Percentiles rank a stretch among this genome's conserved stretches.
Conservation (phyloP, 805 yeast species). For the Suhomyces kilbournensis region DNA sequence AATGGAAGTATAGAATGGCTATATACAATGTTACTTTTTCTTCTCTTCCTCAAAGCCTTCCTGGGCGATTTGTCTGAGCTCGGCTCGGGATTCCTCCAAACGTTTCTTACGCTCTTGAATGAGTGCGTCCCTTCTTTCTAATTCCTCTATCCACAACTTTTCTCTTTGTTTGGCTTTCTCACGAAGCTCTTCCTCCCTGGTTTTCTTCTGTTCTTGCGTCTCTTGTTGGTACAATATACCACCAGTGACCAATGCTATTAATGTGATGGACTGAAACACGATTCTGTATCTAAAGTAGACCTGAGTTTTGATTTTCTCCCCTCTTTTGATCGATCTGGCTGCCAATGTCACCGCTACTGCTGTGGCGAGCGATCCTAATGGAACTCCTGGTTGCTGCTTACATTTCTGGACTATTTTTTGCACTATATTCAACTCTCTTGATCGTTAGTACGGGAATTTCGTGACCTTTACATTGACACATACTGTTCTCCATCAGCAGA, state of each 20-base stretch:
- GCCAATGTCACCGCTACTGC: conserved; percentile 79
- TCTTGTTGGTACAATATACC: conserved; percentile 64
- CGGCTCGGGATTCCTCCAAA: conserved; percentile 58
- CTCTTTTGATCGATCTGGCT: conserved; percentile 67
- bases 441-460: neutral
- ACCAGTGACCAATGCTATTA: conserved; percentile 79
- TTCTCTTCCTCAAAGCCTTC: conserved; percentile 32
- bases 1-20: neutral
- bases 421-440: conserved; percentile 40
- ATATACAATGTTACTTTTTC: neutral
- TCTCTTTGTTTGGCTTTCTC: conserved; percentile 87
- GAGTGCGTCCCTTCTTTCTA: conserved; percentile 80
- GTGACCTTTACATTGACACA: conserved; percentile 19
- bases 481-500: conserved; percentile 42
- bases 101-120: conserved; percentile 65
- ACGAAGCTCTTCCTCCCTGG: conserved; percentile 62
- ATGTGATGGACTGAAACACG: conserved; percentile 77
- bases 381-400: conserved; percentile 87
- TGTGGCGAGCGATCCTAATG: conserved; percentile 76
- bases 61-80: conserved; percentile 31
- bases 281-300: conserved; percentile 88
- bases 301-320: conserved; percentile 75
- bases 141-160: conserved; percentile 80
- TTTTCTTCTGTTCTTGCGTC: conserved; percentile 39
- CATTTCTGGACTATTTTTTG: conserved; percentile 60